A percentile compares a stretch with the other conserved stretches of the same genome.
These are phyloP conservation scores for Boletus subparvulus DNA, from an alignment of 768 basidiomycete genomes.

Conservation along the genomic window DNA sequence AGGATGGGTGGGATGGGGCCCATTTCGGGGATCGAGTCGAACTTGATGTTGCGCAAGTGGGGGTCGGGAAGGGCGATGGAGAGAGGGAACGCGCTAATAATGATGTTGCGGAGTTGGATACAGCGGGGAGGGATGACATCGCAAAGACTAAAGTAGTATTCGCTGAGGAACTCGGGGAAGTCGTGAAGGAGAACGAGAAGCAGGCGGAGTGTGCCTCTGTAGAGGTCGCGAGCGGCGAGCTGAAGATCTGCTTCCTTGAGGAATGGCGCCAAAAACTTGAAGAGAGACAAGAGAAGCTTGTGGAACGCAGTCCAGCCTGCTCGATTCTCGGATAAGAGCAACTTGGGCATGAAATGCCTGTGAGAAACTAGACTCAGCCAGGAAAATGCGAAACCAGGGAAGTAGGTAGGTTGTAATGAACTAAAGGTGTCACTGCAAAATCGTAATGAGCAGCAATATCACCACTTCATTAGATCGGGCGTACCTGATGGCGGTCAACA, in stretches of 20 bases:
- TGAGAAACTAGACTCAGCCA: conserved; percentile 98
- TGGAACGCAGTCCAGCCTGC: conserved; percentile 99
- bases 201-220: conserved; percentile 85
- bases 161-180: conserved; percentile 97
- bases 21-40: conserved; percentile 84
- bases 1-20: conserved; percentile 88
- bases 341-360: conserved; percentile 94
- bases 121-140: conserved; percentile 91
- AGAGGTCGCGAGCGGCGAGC: conserved; percentile 79
- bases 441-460: neutral
- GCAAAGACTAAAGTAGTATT: conserved; percentile 94
- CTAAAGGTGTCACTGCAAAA: conserved; percentile 83
- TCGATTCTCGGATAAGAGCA: conserved; percentile 82
- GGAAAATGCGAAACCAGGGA: conserved; percentile 97
- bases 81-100: conserved; percentile 92
- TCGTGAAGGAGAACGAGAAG: conserved; percentile 96
- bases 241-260: conserved; percentile 80
- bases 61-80: conserved; percentile 82
- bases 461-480: neutral
- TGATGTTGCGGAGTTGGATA: conserved; percentile 94
- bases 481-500: conserved; percentile 86
- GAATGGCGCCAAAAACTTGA: conserved; percentile 94
- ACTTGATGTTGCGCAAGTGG: conserved; percentile 69
- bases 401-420: conserved; percentile 92
- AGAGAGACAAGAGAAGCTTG: conserved; percentile 86